Evolutionary conservation across 768 basidiomycete genomes (phyloP).

Genomic region (Phallus indusiatus): DNA sequence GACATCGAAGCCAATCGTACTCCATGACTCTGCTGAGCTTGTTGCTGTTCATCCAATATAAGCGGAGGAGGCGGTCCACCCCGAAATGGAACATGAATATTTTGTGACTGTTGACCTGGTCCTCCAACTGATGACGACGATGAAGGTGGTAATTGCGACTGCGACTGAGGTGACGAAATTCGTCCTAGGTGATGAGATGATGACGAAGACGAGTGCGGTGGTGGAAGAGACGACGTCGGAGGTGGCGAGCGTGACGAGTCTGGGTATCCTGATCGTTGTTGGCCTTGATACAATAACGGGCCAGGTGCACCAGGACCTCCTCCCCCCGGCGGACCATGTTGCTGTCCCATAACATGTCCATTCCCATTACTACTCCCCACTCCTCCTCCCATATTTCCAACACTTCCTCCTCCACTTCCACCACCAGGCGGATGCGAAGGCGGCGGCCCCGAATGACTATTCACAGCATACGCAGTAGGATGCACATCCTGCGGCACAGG

Average conservation of each 20-base stretch:
- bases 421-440: slow-evolving; percentile 24
- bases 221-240: not conserved
- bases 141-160: not conserved
- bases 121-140: slow-evolving; percentile 50
- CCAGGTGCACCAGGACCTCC: too few relatives aligned
- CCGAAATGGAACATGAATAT: slow-evolving; percentile 50
- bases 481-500: slow-evolving; percentile 94
- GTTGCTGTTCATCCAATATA: slow-evolving; percentile 49
- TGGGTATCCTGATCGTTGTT: too few relatives aligned
- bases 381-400: not conserved
- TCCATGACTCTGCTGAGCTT: not conserved
- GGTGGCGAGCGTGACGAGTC: not conserved
- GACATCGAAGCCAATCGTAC: not conserved
- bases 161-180: not conserved
- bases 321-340: not conserved
- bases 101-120: slow-evolving; percentile 33
- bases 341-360: not conserved
- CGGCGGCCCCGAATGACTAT: slow-evolving; percentile 58
- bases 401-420: not conserved
- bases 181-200: not conserved
- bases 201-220: not conserved
- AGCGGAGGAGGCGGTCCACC: slow-evolving; percentile 80
- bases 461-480: slow-evolving; percentile 80
- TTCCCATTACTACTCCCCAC: not conserved
- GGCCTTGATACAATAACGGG: too few relatives aligned